A percentile compares a stretch with the other conserved stretches of the same genome.
These are phyloP conservation scores for Claviceps arundinis DNA, from an alignment of 2,329 filamentous ascomycete species.

Conservation along the genomic window DNA sequence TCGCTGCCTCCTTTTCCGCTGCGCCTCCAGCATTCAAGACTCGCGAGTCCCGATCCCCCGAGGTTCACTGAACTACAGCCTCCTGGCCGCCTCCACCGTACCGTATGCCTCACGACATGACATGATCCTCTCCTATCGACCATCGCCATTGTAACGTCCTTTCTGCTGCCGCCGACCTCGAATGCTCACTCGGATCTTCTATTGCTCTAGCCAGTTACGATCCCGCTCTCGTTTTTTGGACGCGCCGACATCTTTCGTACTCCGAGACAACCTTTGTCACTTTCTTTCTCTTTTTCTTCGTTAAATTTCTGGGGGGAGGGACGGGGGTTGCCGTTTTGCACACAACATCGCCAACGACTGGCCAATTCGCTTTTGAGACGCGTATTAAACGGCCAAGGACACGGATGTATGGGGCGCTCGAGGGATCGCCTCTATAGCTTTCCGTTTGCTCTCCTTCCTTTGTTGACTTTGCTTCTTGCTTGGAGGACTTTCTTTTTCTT, in stretches of 20 bases:
- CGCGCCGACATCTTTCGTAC: not conserved
- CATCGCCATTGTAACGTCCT: not conserved
- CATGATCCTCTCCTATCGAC: not conserved
- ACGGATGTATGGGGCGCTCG: conserved; percentile 3
- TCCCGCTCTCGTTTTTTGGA: not conserved
- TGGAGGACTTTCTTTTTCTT: conserved; percentile 1
- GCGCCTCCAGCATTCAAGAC: not conserved
- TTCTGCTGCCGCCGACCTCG: not conserved
- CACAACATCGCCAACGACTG: not conserved
- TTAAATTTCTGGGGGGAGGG: not conserved
- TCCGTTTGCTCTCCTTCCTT: not conserved
- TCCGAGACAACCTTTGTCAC: not conserved
- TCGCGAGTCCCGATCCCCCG: not conserved
- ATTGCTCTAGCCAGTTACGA: not conserved
- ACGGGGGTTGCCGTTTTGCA: not conserved
- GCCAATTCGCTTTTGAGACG: not conserved
- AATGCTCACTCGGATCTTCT: not conserved
- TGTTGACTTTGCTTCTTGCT: not conserved
- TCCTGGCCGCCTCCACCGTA: not conserved
- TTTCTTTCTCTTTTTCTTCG: not conserved
- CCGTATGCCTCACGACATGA: not conserved
- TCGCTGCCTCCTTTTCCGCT: conserved; percentile 2
- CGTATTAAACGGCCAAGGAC: not conserved
- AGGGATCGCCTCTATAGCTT: not conserved
- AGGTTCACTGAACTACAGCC: not conserved